These are phyloP conservation scores for Musa balbisiana DNA, from an alignment of 202 grass and related monocot genomes.

Conservation along the genomic window DNA sequence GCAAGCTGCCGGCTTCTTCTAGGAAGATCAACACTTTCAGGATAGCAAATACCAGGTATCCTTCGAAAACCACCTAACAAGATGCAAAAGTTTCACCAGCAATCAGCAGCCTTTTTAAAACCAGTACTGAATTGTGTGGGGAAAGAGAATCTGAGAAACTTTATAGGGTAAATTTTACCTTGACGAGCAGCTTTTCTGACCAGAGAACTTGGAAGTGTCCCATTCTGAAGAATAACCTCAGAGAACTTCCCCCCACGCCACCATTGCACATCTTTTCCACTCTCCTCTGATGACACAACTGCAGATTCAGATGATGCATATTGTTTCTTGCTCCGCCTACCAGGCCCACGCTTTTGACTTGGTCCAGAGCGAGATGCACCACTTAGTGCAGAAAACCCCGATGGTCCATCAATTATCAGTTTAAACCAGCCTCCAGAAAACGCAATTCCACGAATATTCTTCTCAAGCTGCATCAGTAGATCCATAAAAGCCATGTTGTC, in stretches of 20 bases:
- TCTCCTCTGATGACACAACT: conserved; percentile 49
- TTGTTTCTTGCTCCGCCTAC: conserved; percentile 55
- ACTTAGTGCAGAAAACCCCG: conserved; percentile 35
- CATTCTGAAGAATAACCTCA: conserved; percentile 67
- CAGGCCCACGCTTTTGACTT: conserved; percentile 65
- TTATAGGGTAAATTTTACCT: conserved; percentile 44
- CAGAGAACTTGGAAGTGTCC: conserved; percentile 34
- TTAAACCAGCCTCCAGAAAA: conserved; percentile 80
- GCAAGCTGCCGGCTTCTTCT: conserved; percentile 64
- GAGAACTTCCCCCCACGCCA: conserved; percentile 74
- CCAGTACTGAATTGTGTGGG: neutral
- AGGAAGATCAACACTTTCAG: conserved; percentile 66
- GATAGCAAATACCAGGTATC: conserved; percentile 65
- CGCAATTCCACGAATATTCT: conserved; percentile 68
- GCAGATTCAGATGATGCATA: conserved; percentile 44
- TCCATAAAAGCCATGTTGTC: conserved; percentile 18
- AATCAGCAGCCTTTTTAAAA: conserved; percentile 19
- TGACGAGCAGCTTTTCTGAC: conserved; percentile 86
- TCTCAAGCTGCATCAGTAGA: conserved; percentile 65
- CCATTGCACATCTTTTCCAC: conserved; percentile 76
- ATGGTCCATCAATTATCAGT: conserved; percentile 54
- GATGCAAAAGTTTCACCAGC: neutral
- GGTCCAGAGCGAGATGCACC: conserved; percentile 45
- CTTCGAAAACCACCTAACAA: conserved; percentile 61
- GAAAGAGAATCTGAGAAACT: conserved; percentile 27